Evolutionary conservation across 192 early-diverging fungal genomes (phyloP).

Genomic region (Gryganskiella cystojenkinii): DNA sequence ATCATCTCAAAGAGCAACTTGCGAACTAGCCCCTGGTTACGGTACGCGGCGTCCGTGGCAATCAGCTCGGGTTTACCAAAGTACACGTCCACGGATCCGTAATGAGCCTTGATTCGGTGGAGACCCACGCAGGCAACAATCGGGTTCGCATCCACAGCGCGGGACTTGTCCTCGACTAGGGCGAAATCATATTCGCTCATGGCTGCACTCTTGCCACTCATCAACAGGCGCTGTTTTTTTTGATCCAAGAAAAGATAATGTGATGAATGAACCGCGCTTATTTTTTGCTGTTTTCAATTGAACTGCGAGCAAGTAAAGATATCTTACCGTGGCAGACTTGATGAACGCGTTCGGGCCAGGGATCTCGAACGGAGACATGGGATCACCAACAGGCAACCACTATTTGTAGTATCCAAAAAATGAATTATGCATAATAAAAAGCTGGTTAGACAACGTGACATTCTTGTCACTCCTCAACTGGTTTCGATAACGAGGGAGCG

Average conservation of each 20-base stretch:
- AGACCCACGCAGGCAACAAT: slow-evolving; percentile 39
- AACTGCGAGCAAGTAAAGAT: too few species aligned
- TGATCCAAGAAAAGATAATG: neutral
- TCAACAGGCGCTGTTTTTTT: slow-evolving; percentile 21
- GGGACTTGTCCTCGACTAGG: slow-evolving; percentile 28
- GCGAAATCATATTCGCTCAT: slow-evolving; percentile 40
- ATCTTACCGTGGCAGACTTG: slow-evolving; percentile 11
- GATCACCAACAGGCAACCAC: slow-evolving; percentile 33
- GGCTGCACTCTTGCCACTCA: slow-evolving; percentile 19
- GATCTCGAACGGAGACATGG: neutral
- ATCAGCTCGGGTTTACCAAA: slow-evolving; percentile 35
- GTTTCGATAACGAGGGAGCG: too few species aligned
- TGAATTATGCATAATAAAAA: neutral
- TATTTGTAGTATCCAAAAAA: neutral
- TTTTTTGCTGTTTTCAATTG: too few species aligned
- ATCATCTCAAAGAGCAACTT: slow-evolving; percentile 35
- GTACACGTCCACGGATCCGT: slow-evolving; percentile 21
- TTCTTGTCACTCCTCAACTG: too few species aligned
- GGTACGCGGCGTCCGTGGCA: slow-evolving; percentile 38
- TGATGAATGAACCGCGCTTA: neutral
- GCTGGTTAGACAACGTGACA: too few species aligned
- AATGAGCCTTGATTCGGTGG: slow-evolving; percentile 6
- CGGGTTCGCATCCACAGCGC: slow-evolving; percentile 3
- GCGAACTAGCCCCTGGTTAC: slow-evolving; percentile 21
- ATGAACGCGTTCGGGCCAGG: slow-evolving; percentile 20